phyloP scores from a whole-genome alignment of 2,329 filamentous ascomycete species.

The Colletotrichum noveboracense region DNA sequence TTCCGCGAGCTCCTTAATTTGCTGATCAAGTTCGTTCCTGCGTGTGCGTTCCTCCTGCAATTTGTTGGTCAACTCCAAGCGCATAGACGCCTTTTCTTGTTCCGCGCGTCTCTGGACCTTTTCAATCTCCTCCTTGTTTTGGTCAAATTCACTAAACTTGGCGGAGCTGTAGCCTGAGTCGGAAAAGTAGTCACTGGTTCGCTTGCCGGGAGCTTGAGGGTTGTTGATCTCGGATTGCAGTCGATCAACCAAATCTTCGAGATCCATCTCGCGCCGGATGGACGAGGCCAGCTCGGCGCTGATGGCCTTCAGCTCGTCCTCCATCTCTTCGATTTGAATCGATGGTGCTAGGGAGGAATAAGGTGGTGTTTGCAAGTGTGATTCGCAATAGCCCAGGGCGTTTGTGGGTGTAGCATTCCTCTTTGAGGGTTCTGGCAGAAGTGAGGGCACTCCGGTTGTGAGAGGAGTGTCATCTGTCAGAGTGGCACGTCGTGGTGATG shows the following conservation, averaged over 20 bases:
- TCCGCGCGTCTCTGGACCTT: slow-evolving; percentile 83
- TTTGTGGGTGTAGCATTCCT: slow-evolving; percentile 46
- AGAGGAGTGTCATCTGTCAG: slow-evolving; percentile 44
- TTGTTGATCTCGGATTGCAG: slow-evolving; percentile 78
- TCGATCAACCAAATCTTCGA: slow-evolving; percentile 91
- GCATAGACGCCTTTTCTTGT: slow-evolving; percentile 88
- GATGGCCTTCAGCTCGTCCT: slow-evolving; percentile 92
- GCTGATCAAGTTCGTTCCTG: slow-evolving; percentile 78
- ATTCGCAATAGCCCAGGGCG: slow-evolving; percentile 55
- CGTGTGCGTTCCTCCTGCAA: slow-evolving; percentile 84
- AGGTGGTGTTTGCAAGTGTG: slow-evolving; percentile 55
- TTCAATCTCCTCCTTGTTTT: slow-evolving; percentile 75
- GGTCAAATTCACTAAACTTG: slow-evolving; percentile 73
- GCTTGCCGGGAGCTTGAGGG: slow-evolving; percentile 63
- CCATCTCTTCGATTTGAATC: slow-evolving; percentile 80
- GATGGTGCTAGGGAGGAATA: slow-evolving; percentile 44
- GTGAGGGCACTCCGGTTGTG: slow-evolving; percentile 17
- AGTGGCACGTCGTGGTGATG: slow-evolving; percentile 43
- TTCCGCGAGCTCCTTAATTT: slow-evolving; percentile 83
- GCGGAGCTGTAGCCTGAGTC: slow-evolving; percentile 91
- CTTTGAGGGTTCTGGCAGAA: slow-evolving; percentile 35
- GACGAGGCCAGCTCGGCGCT: slow-evolving; percentile 91
- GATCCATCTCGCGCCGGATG: slow-evolving; percentile 92
- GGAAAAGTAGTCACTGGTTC: slow-evolving; percentile 97
- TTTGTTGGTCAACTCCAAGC: slow-evolving; percentile 79